These are phyloP conservation scores for Neofusicoccum laricinum DNA, from an alignment of 2,329 filamentous ascomycete genomes.

Conservation along the genomic window DNA sequence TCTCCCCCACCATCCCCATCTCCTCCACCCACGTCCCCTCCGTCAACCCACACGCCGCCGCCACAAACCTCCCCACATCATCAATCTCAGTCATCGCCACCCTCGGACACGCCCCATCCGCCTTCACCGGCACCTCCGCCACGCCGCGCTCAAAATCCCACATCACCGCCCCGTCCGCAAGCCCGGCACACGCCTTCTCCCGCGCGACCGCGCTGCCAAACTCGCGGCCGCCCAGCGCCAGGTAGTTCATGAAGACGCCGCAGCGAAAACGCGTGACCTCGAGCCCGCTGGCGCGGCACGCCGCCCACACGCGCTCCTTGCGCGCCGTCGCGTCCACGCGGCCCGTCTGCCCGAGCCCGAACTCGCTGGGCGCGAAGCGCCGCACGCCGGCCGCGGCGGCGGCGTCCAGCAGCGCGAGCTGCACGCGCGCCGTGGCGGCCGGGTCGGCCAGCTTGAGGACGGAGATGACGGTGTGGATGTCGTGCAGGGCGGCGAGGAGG, in stretches of 20 bases:
- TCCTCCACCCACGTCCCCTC: constrained; percentile 25
- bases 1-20: constrained; percentile 33
- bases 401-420: constrained; percentile 48
- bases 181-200: constrained; percentile 23
- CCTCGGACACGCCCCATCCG: constrained; percentile 23
- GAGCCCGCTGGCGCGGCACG: constrained; percentile 25
- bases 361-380: constrained; percentile 53
- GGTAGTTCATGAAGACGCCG: constrained; percentile 37
- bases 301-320: constrained; percentile 26
- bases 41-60: constrained; percentile 29
- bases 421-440: constrained; percentile 29
- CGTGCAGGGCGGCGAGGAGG: constrained; percentile 22
- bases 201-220: constrained; percentile 16
- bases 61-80: constrained; percentile 32
- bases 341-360: constrained; percentile 29
- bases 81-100: constrained; percentile 32
- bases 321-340: constrained; percentile 22
- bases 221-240: constrained; percentile 25
- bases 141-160: constrained; percentile 22
- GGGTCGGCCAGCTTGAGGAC: constrained; percentile 23
- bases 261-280: constrained; percentile 31
- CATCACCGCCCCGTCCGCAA: constrained; percentile 22
- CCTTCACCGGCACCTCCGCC: constrained; percentile 26
- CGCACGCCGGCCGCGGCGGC: constrained; percentile 50
- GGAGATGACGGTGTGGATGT: constrained; percentile 26